These are phyloP conservation scores for Trichoderma cornu-damae DNA, from an alignment of 2,329 filamentous ascomycete genomes.

Conservation along the genomic window DNA sequence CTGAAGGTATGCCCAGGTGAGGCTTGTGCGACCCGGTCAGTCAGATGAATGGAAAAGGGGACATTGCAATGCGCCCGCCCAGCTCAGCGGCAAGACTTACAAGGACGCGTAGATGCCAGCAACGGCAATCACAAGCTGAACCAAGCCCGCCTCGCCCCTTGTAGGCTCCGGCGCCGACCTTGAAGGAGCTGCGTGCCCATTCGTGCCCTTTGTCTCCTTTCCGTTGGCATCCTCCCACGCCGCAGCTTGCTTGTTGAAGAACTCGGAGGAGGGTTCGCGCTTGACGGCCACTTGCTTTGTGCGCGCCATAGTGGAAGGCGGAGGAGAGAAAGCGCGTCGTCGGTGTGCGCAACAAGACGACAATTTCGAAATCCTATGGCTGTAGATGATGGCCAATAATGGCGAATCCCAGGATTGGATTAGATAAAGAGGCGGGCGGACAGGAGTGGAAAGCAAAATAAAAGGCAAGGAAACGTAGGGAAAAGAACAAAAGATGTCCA, in stretches of 20 bases:
- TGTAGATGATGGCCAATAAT: too few relatives aligned
- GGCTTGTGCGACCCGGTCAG: constrained; percentile 36
- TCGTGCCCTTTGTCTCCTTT: constrained; percentile 25
- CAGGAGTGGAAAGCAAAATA: too few relatives aligned
- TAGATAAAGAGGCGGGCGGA: too few relatives aligned
- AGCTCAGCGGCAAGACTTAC: constrained; percentile 45
- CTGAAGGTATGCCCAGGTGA: constrained; percentile 95
- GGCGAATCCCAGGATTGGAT: too few relatives aligned
- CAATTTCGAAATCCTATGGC: neutral
- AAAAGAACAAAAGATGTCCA: too few relatives aligned
- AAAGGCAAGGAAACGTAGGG: too few relatives aligned
- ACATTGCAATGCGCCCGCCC: neutral
- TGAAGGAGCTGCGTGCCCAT: constrained; percentile 27
- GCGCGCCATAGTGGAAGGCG: constrained; percentile 54
- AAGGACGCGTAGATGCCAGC: constrained; percentile 95
- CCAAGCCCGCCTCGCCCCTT: constrained; percentile 54
- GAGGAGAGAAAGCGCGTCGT: constrained; percentile 7
- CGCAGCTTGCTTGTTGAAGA: constrained; percentile 47
- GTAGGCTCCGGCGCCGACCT: constrained; percentile 28
- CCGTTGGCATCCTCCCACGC: constrained; percentile 33
- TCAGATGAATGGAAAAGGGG: neutral
- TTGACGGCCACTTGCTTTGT: constrained; percentile 64
- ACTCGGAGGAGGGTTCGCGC: constrained; percentile 62
- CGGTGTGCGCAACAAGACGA: neutral
- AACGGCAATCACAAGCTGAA: constrained; percentile 81